A percentile compares a stretch with the other conserved stretches of the same genome.
These are phyloP conservation scores for Metschnikowia amazonensis DNA, from an alignment of 805 yeast species.

Conservation along the genomic window DNA sequence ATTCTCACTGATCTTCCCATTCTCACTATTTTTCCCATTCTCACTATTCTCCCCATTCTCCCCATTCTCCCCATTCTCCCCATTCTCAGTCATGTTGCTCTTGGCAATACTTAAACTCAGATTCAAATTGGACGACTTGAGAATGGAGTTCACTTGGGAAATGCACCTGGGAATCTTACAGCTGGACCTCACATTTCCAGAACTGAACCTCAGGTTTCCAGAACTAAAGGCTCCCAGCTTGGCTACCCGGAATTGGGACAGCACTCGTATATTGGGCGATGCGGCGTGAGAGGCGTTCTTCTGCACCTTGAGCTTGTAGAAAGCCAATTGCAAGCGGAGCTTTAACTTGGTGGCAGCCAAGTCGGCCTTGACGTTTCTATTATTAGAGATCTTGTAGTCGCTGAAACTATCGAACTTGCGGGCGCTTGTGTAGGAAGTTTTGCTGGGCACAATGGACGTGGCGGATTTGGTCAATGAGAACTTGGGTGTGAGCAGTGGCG, in stretches of 20 bases:
- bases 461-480: conserved; percentile 16
- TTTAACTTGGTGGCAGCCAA: conserved; percentile 43
- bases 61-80: no score
- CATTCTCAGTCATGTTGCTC: no score
- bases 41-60: no score
- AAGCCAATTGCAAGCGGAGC: conserved; percentile 40
- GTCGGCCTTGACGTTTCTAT: conserved; percentile 31
- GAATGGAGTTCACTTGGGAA: no score
- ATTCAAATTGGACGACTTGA: no score
- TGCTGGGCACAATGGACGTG: conserved; percentile 12
- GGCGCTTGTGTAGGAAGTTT: conserved; percentile 6
- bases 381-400: conserved; percentile 22
- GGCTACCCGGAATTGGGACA: neutral
- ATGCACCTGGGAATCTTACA: no score
- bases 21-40: no score
- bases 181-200: no score
- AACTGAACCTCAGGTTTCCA: no score
- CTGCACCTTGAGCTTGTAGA: conserved; percentile 33
- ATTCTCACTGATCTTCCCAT: no score
- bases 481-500: conserved; percentile 18
- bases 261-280: conserved; percentile 14
- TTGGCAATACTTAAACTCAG: no score
- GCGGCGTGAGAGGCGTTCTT: conserved; percentile 14
- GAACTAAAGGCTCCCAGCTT: no score
- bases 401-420: conserved; percentile 23